phyloP scores from a whole-genome alignment of 306 rosid species.

The Cucurbita maxima region DNA sequence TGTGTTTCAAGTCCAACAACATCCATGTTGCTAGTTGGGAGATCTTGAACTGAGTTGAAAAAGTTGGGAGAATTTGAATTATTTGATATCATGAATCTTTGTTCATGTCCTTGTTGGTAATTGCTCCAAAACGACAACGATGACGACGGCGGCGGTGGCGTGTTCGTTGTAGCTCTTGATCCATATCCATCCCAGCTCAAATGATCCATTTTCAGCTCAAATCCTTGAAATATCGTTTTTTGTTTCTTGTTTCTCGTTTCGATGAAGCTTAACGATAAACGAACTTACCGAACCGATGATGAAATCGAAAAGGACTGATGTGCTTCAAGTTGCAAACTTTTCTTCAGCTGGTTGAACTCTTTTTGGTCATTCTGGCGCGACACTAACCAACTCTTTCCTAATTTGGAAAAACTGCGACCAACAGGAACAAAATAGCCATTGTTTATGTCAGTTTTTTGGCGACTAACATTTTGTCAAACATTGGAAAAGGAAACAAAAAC shows the following conservation, averaged over 20 bases:
- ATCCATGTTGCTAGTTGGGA: background rate
- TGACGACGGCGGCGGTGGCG: constrained; percentile 7
- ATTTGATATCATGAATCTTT: constrained; percentile 24
- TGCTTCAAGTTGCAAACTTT: background rate
- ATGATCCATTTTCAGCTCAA: constrained; percentile 33
- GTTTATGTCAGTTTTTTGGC: constrained; percentile 38
- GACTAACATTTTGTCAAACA: constrained; percentile 19
- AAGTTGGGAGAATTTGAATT: constrained; percentile 19
- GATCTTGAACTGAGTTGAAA: constrained; percentile 23
- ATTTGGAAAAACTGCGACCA: constrained; percentile 21
- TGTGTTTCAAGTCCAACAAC: background rate
- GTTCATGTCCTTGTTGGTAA: constrained; percentile 31
- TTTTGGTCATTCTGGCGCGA: constrained; percentile 14
- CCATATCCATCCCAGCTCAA: constrained; percentile 37
- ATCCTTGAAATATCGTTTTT: background rate
- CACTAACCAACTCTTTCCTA: constrained; percentile 16
- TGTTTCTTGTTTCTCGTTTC: background rate
- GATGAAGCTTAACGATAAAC: background rate
- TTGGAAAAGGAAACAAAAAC: constrained; percentile 5
- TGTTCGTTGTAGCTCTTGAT: constrained; percentile 14
- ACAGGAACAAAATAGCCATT: constrained; percentile 15
- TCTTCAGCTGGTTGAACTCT: constrained; percentile 11
- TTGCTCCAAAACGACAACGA: constrained; percentile 33
- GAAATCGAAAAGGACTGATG: background rate
- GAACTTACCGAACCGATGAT: background rate